Conservation (phyloP, 1,284 basidiomycete genomes). For the Pseudozyma sp. region DNA sequence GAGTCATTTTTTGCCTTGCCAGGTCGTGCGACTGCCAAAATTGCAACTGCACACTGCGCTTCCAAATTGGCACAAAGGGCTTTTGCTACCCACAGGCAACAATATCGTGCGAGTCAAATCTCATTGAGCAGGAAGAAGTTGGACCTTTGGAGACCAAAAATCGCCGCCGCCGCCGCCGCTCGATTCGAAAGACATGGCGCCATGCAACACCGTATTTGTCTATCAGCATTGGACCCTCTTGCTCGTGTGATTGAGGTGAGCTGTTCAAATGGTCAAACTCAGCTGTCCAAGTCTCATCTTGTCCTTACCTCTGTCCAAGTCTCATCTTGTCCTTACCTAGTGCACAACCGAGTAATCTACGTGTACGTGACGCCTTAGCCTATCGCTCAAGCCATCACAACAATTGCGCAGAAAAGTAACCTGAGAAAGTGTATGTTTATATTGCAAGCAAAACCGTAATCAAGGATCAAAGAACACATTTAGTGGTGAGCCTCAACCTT, state of each 20-base stretch:
- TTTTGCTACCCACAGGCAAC: not conserved
- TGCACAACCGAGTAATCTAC: too few relatives aligned
- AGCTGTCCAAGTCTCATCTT: too few relatives aligned
- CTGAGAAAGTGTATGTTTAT: constrained; percentile 10
- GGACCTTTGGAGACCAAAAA: not conserved
- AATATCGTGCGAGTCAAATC: constrained; percentile 3
- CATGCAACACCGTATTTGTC: not conserved
- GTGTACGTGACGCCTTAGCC: not conserved
- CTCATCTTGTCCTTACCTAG: too few relatives aligned
- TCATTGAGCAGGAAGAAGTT: not conserved
- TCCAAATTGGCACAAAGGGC: not conserved
- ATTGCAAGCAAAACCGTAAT: not conserved
- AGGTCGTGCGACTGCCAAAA: constrained; percentile 4
- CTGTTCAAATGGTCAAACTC: not conserved
- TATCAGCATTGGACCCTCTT: constrained; percentile 6
- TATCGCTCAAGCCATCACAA: not conserved
- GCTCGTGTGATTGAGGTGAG: not conserved
- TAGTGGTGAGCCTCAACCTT: constrained; percentile 68
- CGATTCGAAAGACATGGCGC: too few relatives aligned
- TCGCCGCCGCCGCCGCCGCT: not conserved
- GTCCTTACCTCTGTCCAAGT: too few relatives aligned
- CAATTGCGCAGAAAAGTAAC: not conserved
- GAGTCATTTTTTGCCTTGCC: constrained; percentile 34
- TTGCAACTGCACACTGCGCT: not conserved
- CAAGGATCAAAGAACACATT: constrained; percentile 1